Evolutionary conservation across 2,329 filamentous ascomycete genomes (phyloP).

Genomic region (Neoarthrinium moseri): DNA sequence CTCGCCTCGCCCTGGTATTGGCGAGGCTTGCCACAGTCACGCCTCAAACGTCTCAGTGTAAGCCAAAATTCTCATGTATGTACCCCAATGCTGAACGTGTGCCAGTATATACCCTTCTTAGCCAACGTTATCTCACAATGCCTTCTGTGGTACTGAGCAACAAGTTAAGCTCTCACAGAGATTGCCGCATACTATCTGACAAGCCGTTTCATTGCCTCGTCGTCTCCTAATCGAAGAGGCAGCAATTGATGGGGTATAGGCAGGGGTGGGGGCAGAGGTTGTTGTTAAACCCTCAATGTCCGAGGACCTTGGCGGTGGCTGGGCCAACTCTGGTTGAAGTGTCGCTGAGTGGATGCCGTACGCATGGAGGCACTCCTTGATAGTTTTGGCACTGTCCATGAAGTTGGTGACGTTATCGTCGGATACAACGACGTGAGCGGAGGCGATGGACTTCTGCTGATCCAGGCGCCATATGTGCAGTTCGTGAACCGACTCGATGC

Average conservation of each 20-base stretch:
- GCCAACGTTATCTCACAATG: no score
- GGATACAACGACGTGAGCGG: conserved; percentile 65
- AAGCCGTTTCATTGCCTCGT: conserved; percentile 19
- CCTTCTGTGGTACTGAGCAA: conserved; percentile 19
- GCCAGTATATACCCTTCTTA: not conserved
- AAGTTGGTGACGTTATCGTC: conserved; percentile 57
- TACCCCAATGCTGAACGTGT: no score
- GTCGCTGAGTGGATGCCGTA: conserved; percentile 73
- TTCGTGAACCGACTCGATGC: conserved; percentile 67
- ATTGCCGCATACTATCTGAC: conserved; percentile 30
- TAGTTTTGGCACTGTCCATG: conserved; percentile 57
- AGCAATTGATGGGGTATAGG: conserved; percentile 4
- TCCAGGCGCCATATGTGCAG: conserved; percentile 73
- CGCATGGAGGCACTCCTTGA: conserved; percentile 68
- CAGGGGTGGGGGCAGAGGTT: not conserved
- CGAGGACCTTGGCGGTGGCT: conserved; percentile 6
- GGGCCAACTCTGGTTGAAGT: conserved; percentile 61
- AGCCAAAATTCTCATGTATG: no score
- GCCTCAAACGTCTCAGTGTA: no score
- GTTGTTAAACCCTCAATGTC: not conserved
- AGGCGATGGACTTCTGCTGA: conserved; percentile 68
- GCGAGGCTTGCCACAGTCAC: no score
- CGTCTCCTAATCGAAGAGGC: conserved; percentile 27
- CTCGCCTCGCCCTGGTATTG: no score
- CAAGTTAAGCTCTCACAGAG: conserved; percentile 28